Conservation (phyloP, 257 asterid genomes). For the Penstemon newberryi region DNA sequence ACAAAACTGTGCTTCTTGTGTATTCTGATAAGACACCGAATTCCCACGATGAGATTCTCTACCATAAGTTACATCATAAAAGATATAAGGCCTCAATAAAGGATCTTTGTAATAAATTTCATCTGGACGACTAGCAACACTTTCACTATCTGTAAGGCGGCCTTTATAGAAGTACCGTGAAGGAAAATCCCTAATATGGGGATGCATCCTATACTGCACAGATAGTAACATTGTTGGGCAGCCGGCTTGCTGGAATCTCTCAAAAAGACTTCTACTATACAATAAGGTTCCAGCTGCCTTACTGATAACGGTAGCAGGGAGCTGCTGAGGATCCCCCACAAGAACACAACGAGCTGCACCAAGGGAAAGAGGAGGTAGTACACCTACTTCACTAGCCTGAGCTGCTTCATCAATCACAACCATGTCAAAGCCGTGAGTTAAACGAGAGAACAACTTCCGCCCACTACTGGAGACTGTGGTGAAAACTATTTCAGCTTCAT, state of each 20-base stretch:
- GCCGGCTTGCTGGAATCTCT: conserved; percentile 98
- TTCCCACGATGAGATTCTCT: conserved; percentile 98
- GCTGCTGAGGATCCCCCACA: conserved; percentile 99
- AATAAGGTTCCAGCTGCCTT: conserved; percentile 96
- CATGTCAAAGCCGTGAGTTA: conserved; percentile 98
- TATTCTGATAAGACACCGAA: conserved; percentile 88
- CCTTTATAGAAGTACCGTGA: conserved; percentile 97
- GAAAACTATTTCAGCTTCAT: conserved; percentile 96
- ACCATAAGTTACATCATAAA: conserved; percentile 82
- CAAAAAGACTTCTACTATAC: conserved; percentile 96
- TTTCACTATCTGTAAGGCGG: conserved; percentile 93
- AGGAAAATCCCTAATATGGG: conserved; percentile 93
- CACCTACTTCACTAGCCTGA: conserved; percentile 96
- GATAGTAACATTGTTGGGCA: conserved; percentile 97
- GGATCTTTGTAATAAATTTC: conserved; percentile 84
- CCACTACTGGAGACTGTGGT: conserved; percentile 99
- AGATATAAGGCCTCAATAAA: conserved; percentile 76
- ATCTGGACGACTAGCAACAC: conserved; percentile 70
- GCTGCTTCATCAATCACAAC: conserved; percentile 99
- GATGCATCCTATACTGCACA: conserved; percentile 98
- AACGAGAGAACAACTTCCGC: conserved; percentile 89
- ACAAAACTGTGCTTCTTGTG: conserved; percentile 92
- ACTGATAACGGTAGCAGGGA: conserved; percentile 98
- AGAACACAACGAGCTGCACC: conserved; percentile 99
- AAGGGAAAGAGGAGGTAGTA: conserved; percentile 92